phyloP scores from a whole-genome alignment of 2,329 filamentous ascomycete species.

The Colletotrichum scovillei region DNA sequence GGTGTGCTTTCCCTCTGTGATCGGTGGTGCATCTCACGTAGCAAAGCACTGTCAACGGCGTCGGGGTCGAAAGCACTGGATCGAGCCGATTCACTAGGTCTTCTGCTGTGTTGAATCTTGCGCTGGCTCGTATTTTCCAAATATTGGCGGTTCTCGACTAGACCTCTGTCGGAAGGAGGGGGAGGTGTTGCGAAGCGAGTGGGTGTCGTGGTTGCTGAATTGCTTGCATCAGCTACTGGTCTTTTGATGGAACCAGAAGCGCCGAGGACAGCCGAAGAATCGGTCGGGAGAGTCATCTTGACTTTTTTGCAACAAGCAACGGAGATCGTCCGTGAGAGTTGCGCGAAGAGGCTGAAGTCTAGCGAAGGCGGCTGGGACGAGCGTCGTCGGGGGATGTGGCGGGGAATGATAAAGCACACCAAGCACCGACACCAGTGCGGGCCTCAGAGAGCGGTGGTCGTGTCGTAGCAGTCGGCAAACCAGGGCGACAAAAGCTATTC shows the following conservation, averaged over 20 bases:
- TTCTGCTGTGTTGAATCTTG: constrained; percentile 46
- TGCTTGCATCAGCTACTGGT: constrained; percentile 46
- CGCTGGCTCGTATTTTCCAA: constrained; percentile 49
- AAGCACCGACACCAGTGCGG: constrained; percentile 12
- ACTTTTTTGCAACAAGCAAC: constrained; percentile 27
- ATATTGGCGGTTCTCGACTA: constrained; percentile 54
- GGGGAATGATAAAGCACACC: constrained; percentile 11
- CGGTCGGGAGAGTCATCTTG: constrained; percentile 49
- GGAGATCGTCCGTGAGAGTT: constrained; percentile 36
- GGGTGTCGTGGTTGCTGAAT: constrained; percentile 48
- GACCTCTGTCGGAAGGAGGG: constrained; percentile 55
- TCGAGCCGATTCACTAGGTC: constrained; percentile 50
- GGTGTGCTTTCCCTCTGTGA: constrained; percentile 64
- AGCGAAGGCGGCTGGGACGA: constrained; percentile 22
- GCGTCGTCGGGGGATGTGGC: constrained; percentile 17
- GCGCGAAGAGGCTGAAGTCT: constrained; percentile 7
- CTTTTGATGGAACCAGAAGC: constrained; percentile 44
- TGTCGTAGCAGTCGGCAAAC: neutral
- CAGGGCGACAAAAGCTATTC: neutral
- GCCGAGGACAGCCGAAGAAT: constrained; percentile 39
- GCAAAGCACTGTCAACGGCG: constrained; percentile 61
- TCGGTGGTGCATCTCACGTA: constrained; percentile 62
- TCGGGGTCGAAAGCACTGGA: constrained; percentile 59
- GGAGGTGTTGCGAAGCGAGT: constrained; percentile 57
- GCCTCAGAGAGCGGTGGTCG: neutral